Evolutionary conservation across 352 stramenopile species (phyloP).

Genomic region (Globisporangium nodosum): DNA sequence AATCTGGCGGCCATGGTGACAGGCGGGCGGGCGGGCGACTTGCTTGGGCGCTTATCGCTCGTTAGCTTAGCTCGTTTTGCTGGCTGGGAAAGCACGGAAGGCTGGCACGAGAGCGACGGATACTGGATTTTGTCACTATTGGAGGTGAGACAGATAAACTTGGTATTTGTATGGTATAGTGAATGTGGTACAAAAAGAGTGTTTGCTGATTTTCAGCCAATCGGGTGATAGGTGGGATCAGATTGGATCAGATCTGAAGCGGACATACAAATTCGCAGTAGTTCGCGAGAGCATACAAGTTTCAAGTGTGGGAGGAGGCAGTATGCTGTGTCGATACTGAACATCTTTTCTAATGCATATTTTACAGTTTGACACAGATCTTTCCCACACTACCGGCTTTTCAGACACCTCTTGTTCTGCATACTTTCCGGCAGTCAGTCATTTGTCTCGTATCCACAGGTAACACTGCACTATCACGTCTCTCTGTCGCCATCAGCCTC

Average conservation of each 20-base stretch:
- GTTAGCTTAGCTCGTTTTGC: constrained; percentile 4
- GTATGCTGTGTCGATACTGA: neutral
- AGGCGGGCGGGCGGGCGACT: neutral
- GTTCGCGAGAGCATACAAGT: neutral
- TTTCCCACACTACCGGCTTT: too few species aligned
- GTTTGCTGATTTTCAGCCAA: constrained; percentile 1
- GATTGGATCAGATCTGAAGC: neutral
- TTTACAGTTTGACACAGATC: neutral
- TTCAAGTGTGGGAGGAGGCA: neutral
- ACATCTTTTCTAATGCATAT: neutral
- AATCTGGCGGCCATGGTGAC: constrained; percentile 59
- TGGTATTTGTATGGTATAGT: neutral
- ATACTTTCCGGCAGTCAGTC: neutral
- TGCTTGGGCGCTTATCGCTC: constrained; percentile 2
- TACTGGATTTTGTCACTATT: neutral
- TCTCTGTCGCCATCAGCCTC: neutral
- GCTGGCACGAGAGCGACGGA: neutral
- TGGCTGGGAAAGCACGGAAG: neutral
- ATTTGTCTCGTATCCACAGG: too few species aligned
- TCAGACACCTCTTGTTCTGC: neutral
- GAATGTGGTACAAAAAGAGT: neutral
- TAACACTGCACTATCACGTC: neutral
- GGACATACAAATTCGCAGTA: neutral
- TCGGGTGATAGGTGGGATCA: neutral
- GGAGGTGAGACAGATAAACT: neutral